Percentiles rank a stretch among this genome's conserved stretches.
Evolutionary conservation across 306 rosid genomes (phyloP).

Genomic region (Mucuna pruriens): DNA sequence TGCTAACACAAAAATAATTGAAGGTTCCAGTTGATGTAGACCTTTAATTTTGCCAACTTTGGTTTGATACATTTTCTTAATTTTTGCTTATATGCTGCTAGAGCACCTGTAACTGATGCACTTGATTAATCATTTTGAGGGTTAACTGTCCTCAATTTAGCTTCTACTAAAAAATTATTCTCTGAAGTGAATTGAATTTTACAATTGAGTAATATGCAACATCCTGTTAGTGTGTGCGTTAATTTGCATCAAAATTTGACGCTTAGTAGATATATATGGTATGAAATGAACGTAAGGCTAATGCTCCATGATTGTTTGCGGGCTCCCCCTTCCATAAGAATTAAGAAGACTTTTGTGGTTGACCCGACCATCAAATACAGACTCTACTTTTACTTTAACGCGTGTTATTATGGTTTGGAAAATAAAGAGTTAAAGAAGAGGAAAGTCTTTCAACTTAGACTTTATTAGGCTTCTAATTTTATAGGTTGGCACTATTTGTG

Average conservation of each 20-base stretch:
- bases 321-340: background rate
- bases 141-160: background rate
- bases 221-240: background rate
- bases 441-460: conserved; percentile 20
- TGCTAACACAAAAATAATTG: background rate
- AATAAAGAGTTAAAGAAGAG: background rate
- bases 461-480: background rate
- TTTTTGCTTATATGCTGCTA: background rate
- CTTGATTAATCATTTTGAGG: background rate
- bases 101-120: background rate
- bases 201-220: background rate
- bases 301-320: background rate
- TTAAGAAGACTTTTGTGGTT: background rate
- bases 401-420: background rate
- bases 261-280: background rate
- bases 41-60: background rate
- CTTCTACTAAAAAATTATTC: background rate
- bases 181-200: background rate
- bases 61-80: background rate
- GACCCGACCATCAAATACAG: conserved; percentile 7
- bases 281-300: background rate
- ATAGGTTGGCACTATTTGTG: background rate
- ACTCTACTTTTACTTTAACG: background rate
- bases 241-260: background rate
- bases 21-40: background rate